Percentiles rank a stretch among this genome's conserved stretches.
Evolutionary conservation across 345 rosid species (phyloP).

Genomic region (Brassica rapa): DNA sequence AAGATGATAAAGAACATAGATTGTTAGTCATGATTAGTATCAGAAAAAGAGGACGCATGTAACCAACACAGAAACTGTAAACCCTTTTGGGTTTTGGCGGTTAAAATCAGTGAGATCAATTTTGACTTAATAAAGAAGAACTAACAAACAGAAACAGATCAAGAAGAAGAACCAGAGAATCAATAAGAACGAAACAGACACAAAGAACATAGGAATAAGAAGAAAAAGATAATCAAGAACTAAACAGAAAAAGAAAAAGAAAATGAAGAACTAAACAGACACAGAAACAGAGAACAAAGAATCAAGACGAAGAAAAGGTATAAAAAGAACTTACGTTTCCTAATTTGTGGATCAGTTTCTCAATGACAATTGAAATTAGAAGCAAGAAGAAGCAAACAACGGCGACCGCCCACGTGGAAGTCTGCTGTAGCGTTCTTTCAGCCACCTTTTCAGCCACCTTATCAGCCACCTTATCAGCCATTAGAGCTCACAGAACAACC

Average conservation of each 20-base stretch:
- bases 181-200: too few species aligned
- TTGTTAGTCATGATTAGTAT: not conserved
- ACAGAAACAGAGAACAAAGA: not conserved
- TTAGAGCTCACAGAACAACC: conserved; percentile 24
- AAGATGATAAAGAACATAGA: not conserved
- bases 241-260: not conserved
- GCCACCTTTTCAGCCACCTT: conserved; percentile 15
- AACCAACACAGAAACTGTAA: not conserved
- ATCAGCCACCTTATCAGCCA: conserved; percentile 16
- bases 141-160: not conserved
- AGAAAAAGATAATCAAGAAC: not conserved
- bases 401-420: conserved; percentile 90
- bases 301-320: not conserved
- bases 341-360: conserved; percentile 51
- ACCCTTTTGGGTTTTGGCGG: not conserved
- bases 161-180: not conserved
- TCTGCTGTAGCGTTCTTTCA: conserved; percentile 50
- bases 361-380: conserved; percentile 52
- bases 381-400: conserved; percentile 69
- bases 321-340: conserved; percentile 32
- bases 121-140: not conserved
- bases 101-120: not conserved
- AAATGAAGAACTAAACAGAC: not conserved
- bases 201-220: not conserved
- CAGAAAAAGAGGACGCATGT: conserved; percentile 4